A percentile compares a stretch with the other conserved stretches of the same genome.
These are phyloP conservation scores for Metschnikowia corniflorae DNA, from an alignment of 805 yeast species.

Conservation along the genomic window DNA sequence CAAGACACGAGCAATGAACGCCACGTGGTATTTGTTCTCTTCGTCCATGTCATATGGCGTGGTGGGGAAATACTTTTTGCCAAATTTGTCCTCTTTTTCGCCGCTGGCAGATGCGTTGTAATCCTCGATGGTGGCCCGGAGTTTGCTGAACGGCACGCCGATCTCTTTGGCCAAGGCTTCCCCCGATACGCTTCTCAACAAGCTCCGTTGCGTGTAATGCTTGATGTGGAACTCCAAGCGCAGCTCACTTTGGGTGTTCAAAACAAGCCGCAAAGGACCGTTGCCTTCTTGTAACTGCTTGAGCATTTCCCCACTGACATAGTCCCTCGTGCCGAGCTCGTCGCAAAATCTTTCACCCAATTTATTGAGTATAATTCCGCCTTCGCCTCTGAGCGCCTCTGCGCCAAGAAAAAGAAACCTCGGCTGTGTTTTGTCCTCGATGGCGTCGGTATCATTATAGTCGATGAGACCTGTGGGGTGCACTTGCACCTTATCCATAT, in stretches of 20 bases:
- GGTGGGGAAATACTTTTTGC: slow-evolving; percentile 48
- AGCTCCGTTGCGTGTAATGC: slow-evolving; percentile 53
- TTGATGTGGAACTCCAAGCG: slow-evolving; percentile 49
- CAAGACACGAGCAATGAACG: slow-evolving; percentile 53
- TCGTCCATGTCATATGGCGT: slow-evolving; percentile 38
- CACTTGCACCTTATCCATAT: slow-evolving; percentile 62
- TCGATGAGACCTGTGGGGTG: slow-evolving; percentile 67
- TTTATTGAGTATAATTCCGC: slow-evolving; percentile 53
- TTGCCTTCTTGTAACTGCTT: slow-evolving; percentile 36
- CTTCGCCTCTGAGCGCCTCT: slow-evolving; percentile 64
- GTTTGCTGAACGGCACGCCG: slow-evolving; percentile 27
- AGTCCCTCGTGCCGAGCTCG: slow-evolving; percentile 58
- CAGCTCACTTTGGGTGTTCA: slow-evolving; percentile 45
- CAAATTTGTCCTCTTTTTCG: slow-evolving; percentile 37
- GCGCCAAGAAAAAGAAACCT: slow-evolving; percentile 60
- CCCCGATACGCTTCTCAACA: slow-evolving; percentile 48
- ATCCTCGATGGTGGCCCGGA: slow-evolving; percentile 31
- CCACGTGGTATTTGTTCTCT: slow-evolving; percentile 44
- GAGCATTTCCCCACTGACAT: slow-evolving; percentile 56
- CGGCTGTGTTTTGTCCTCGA: slow-evolving; percentile 36
- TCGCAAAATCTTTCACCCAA: slow-evolving; percentile 56
- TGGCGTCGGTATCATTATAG: slow-evolving; percentile 41
- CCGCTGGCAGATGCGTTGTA: slow-evolving; percentile 44
- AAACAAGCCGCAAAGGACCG: slow-evolving; percentile 49
- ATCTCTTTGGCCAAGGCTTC: slow-evolving; percentile 41